Evolutionary conservation across 768 basidiomycete species (phyloP).

Genomic region (Rossbeevera mucosa): DNA sequence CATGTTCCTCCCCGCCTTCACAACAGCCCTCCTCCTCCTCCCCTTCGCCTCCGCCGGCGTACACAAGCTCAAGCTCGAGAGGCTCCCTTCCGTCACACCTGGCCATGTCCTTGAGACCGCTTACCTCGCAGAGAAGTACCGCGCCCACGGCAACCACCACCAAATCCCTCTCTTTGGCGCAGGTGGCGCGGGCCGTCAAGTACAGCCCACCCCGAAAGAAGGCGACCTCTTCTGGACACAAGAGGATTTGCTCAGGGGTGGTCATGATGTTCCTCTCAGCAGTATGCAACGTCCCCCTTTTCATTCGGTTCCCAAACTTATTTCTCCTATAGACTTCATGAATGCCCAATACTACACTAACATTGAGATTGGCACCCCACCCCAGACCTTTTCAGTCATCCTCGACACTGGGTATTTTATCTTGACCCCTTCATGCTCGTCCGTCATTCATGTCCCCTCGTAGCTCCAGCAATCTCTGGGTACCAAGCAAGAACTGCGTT

Average conservation of each 20-base stretch:
- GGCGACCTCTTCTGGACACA: constrained; percentile 81
- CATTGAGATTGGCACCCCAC: constrained; percentile 77
- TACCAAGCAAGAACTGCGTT: constrained; percentile 74
- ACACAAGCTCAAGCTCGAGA: constrained; percentile 87
- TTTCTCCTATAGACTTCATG: constrained; percentile 70
- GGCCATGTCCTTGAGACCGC: constrained; percentile 70
- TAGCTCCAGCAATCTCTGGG: constrained; percentile 92
- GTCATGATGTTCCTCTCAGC: constrained; percentile 83
- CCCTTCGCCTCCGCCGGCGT: constrained; percentile 51
- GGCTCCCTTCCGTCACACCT: constrained; percentile 59
- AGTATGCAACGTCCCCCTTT: constrained; percentile 35
- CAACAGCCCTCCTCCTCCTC: constrained; percentile 36
- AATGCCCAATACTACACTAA: constrained; percentile 97
- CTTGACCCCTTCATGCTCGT: constrained; percentile 18
- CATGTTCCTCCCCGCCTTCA: constrained; percentile 42
- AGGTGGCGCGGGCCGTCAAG: constrained; percentile 65
- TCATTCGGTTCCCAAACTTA: neutral
- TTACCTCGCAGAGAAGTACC: constrained; percentile 94
- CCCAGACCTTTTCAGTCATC: constrained; percentile 90
- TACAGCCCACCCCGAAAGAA: constrained; percentile 44
- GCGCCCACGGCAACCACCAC: constrained; percentile 40
- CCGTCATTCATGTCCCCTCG: constrained; percentile 1
- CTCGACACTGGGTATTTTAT: constrained; percentile 77
- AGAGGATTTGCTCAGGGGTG: constrained; percentile 60
- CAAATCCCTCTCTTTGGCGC: constrained; percentile 67